Percentiles rank a stretch among this genome's conserved stretches.
Conservation (phyloP, 2,329 filamentous ascomycete species). For the Colletotrichum tanaceti region DNA sequence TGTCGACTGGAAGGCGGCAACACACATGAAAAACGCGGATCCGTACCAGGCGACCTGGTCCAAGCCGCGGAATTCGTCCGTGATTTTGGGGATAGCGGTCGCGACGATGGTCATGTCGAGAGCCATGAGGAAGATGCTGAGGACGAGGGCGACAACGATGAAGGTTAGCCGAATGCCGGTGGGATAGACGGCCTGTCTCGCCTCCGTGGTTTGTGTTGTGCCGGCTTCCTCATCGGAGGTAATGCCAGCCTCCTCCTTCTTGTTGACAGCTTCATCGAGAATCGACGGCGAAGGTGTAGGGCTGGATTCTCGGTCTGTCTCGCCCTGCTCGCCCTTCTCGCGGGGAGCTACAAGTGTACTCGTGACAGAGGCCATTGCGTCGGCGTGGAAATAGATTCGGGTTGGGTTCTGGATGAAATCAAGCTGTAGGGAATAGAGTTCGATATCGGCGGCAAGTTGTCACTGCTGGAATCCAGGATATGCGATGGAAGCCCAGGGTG, state of each 20-base stretch:
- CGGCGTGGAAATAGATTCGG: background rate
- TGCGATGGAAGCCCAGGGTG: background rate
- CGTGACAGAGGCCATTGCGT: constrained; percentile 30
- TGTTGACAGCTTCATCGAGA: constrained; percentile 22
- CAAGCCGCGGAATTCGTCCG: constrained; percentile 62
- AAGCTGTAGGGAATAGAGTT: background rate
- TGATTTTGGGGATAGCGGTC: constrained; percentile 68
- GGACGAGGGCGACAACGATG: constrained; percentile 59
- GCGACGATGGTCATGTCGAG: constrained; percentile 67
- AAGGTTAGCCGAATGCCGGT: constrained; percentile 53
- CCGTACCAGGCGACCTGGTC: constrained; percentile 70
- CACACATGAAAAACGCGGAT: constrained; percentile 63
- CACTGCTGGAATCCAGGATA: background rate
- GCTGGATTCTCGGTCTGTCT: constrained; percentile 31
- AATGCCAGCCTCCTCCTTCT: constrained; percentile 30
- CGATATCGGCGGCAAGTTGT: background rate
- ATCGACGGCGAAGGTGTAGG: constrained; percentile 38
- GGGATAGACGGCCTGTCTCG: constrained; percentile 53
- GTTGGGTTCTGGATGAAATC: background rate
- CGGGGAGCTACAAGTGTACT: constrained; percentile 32
- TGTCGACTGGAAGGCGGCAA: constrained; percentile 58
- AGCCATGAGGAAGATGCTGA: constrained; percentile 62
- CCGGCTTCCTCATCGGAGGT: constrained; percentile 37
- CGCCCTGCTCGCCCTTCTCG: constrained; percentile 14
- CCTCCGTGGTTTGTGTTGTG: constrained; percentile 19